phyloP scores from a whole-genome alignment of 495 filamentous ascomycete genomes.

The Glutinoglossum americanum region DNA sequence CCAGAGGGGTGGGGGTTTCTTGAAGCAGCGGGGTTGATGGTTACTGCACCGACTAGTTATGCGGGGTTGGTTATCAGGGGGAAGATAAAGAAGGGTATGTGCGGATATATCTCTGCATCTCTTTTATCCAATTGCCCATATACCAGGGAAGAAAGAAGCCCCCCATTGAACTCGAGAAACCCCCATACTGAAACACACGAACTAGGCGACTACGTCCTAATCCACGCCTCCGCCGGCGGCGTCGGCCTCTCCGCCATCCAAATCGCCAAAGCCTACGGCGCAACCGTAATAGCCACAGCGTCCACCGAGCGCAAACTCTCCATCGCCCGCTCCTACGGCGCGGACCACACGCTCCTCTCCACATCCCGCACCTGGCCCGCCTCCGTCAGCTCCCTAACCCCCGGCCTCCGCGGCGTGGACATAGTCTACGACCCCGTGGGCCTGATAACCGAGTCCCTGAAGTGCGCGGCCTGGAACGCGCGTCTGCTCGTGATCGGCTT shows the following conservation, averaged over 20 bases:
- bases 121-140: too few species aligned
- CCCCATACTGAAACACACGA: too few species aligned
- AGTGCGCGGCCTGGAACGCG: slow-evolving; percentile 83
- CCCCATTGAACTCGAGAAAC: too few species aligned
- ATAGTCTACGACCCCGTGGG: slow-evolving; percentile 84
- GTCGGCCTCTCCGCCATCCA: slow-evolving; percentile 86
- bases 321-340: slow-evolving; percentile 59
- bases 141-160: too few species aligned
- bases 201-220: slow-evolving; percentile 56
- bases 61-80: slow-evolving; percentile 63
- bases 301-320: slow-evolving; percentile 55
- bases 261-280: slow-evolving; percentile 76
- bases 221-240: slow-evolving; percentile 84
- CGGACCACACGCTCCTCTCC: slow-evolving; percentile 70
- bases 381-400: slow-evolving; percentile 51
- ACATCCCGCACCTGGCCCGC: slow-evolving; percentile 43
- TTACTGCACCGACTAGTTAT: slow-evolving; percentile 81
- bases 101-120: background rate
- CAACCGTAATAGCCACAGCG: slow-evolving; percentile 76
- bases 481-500: slow-evolving; percentile 77
- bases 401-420: slow-evolving; percentile 54
- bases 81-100: slow-evolving; percentile 35
- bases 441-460: slow-evolving; percentile 59
- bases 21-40: slow-evolving; percentile 73
- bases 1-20: slow-evolving; percentile 63